Evolutionary conservation across 2,329 filamentous ascomycete species (phyloP).

Genomic region (Xylaria sp.): DNA sequence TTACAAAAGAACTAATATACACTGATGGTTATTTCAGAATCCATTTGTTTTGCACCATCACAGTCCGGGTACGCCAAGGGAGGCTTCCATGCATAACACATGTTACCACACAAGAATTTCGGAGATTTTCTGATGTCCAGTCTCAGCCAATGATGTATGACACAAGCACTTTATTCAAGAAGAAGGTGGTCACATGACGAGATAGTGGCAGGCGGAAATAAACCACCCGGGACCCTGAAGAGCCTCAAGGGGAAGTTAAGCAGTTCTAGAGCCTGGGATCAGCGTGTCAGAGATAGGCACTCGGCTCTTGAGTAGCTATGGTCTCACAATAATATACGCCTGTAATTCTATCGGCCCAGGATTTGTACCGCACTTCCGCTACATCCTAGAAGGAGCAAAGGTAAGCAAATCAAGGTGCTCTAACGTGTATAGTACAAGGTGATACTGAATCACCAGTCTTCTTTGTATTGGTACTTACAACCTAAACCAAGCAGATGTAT

Average conservation of each 20-base stretch:
- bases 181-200: slow-evolving; percentile 9
- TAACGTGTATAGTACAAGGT: not conserved
- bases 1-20: not conserved
- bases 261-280: slow-evolving; percentile 1
- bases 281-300: not conserved
- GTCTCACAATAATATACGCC: not conserved
- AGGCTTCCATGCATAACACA: not conserved
- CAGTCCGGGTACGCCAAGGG: not conserved
- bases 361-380: not conserved
- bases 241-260: not conserved
- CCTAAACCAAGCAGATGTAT: not conserved
- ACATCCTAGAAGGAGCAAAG: not conserved
- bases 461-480: not conserved
- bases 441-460: not conserved
- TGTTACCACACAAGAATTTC: not conserved
- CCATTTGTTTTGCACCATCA: not conserved
- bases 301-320: not conserved
- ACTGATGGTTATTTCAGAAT: not conserved
- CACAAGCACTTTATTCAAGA: not conserved
- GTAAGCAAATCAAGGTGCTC: not conserved
- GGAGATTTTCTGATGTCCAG: not conserved
- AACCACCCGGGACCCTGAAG: not conserved
- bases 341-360: not conserved
- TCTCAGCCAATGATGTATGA: not conserved
- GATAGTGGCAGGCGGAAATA: not conserved